Percentiles rank a stretch among this genome's conserved stretches.
These are phyloP conservation scores for Fonsecaea pugnacius DNA, from an alignment of 2,329 filamentous ascomycete species.

Conservation along the genomic window DNA sequence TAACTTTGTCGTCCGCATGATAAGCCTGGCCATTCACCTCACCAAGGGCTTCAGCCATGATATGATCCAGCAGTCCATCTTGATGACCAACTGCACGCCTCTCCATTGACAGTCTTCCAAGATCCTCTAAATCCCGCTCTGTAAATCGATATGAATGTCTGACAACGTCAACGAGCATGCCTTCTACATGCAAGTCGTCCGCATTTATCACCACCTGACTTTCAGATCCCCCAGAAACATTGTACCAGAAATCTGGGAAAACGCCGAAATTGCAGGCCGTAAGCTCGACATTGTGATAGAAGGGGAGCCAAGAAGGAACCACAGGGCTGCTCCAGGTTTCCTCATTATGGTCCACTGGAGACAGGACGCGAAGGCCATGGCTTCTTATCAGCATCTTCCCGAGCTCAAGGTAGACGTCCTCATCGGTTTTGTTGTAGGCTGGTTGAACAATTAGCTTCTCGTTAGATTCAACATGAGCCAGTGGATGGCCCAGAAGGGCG, in stretches of 20 bases:
- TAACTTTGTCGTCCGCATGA: background rate
- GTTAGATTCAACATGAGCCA: background rate
- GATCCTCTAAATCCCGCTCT: background rate
- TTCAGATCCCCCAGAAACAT: background rate
- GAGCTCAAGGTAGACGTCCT: slow-evolving; percentile 17
- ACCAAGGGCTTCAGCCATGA: background rate
- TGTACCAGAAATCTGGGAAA: slow-evolving; percentile 13
- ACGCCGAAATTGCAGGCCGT: slow-evolving; percentile 10
- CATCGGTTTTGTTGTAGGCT: slow-evolving; percentile 14
- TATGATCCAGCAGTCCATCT: background rate
- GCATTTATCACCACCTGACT: background rate
- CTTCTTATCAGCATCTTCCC: background rate
- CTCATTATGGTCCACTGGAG: slow-evolving; percentile 13
- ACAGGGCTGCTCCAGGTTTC: slow-evolving; percentile 2
- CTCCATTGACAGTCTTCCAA: background rate
- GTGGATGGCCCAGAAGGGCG: slow-evolving; percentile 24
- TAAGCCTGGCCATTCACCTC: background rate
- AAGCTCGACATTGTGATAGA: slow-evolving; percentile 12
- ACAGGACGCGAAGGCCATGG: slow-evolving; percentile 11
- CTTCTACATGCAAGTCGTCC: background rate
- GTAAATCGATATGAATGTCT: background rate
- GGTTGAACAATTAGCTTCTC: background rate
- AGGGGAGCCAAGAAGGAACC: slow-evolving; percentile 20
- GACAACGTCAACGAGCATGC: slow-evolving; percentile 8
- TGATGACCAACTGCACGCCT: background rate